These are phyloP conservation scores for Echeveria elegans DNA, from an alignment of 164 flowering plant genomes.

Conservation along the genomic window DNA sequence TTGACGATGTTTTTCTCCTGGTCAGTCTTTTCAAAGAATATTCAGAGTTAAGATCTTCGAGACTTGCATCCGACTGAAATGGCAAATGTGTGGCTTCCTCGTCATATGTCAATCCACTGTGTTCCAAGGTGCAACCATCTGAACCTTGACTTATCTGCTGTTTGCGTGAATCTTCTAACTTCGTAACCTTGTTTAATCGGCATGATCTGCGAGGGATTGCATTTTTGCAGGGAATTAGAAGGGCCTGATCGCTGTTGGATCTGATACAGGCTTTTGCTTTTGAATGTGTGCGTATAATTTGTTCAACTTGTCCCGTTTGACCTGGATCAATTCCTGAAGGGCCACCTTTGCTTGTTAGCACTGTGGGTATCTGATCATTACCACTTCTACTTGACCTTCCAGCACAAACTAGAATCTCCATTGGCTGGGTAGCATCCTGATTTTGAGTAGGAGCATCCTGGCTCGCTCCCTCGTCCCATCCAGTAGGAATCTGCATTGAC, in stretches of 20 bases:
- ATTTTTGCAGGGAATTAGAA: not conserved
- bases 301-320: not conserved
- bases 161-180: not conserved
- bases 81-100: not conserved
- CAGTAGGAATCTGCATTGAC: not conserved
- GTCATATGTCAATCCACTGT: not conserved
- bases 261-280: not conserved
- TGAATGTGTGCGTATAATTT: not conserved
- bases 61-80: slow-evolving; percentile 7
- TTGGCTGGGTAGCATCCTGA: not conserved
- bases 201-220: slow-evolving; percentile 1
- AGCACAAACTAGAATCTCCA: not conserved
- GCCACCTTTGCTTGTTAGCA: not conserved
- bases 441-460: not conserved
- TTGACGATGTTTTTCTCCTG: not conserved
- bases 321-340: not conserved
- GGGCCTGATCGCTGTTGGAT: not conserved
- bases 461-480: not conserved
- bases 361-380: not conserved
- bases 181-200: not conserved
- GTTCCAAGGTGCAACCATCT: not conserved
- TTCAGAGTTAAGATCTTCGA: not conserved
- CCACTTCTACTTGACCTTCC: not conserved
- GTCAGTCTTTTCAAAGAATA: too few species aligned
- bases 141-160: not conserved